Conservation (phyloP, 2,329 filamentous ascomycete species). For the Aspergillus oerlinghausenensis region DNA sequence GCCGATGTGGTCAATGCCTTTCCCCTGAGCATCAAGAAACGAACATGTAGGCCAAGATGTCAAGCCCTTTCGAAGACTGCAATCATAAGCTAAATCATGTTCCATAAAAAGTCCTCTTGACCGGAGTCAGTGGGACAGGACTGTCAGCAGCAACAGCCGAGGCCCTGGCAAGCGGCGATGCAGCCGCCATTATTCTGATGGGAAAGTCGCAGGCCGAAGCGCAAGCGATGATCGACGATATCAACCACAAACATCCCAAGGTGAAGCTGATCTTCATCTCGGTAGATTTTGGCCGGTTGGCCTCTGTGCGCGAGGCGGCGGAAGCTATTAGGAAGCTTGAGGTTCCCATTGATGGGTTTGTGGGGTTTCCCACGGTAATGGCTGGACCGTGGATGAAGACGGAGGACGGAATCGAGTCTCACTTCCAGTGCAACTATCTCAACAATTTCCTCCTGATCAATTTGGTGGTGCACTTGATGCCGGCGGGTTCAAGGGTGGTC, state of each 20-base stretch:
- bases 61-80: not conserved
- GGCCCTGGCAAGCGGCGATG: conserved; percentile 22
- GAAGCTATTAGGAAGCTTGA: conserved; percentile 11
- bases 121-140: conserved; percentile 19
- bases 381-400: conserved; percentile 17
- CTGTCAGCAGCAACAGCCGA: conserved; percentile 25
- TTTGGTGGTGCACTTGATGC: conserved; percentile 12
- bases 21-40: conserved; percentile 23
- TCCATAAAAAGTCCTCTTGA: conserved; percentile 20
- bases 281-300: conserved; percentile 11
- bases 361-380: conserved; percentile 17
- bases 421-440: conserved; percentile 25
- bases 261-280: conserved; percentile 19
- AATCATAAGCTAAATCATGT: not conserved
- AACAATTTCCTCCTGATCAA: conserved; percentile 21
- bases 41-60: conserved; percentile 21
- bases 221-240: conserved; percentile 21
- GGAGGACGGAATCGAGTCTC: conserved; percentile 19
- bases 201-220: conserved; percentile 22
- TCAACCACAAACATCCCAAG: conserved; percentile 16
- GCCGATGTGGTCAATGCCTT: conserved; percentile 27
- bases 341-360: conserved; percentile 19
- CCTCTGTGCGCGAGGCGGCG: conserved; percentile 15
- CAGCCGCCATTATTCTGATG: conserved; percentile 25
- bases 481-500: conserved; percentile 13